Evolutionary conservation across 139 green algal species (phyloP), one percentile per base, ranked within the genome.

Genomic region (Coccomyxa sp.): DNA sequence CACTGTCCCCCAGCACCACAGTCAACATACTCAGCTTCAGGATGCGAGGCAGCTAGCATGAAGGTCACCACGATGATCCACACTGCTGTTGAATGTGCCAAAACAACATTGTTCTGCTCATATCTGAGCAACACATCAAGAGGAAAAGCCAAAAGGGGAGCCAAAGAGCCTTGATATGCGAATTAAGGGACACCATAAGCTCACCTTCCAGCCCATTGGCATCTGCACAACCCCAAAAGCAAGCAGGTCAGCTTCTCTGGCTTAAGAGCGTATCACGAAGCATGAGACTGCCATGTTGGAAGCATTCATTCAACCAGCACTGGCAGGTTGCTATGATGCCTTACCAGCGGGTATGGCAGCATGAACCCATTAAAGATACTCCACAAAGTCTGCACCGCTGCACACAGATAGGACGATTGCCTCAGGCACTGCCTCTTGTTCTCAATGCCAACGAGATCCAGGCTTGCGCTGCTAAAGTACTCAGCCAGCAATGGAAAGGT

Each of bases 291-390:
- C 18, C 7, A 71, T 28, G 63, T 1, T 71, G 63, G 21, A 71
- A 71, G 63, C 63, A 71, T 21, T 25, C 4, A 71, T 71, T 71
- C 10, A 71, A 28, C 18, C 1, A 9, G 7, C 63, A 71, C 18
- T 71, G 18, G 63, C 18, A 28, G 18, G 10, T 71, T 21, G 63
- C 18, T 71, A 25, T 9, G 63, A 21, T 4, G 63, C 1, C 63
- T 21, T 71, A 71, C 63, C 63, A 71, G 18, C 1, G 91, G 85
- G 86, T 95, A 96, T 23, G 92, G 89, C 45, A 94, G 91, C 79
- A 94, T 83, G 81, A 96, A 96, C 51, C 93, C 93, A 57, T 93
- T 94, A 83, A 93, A 95, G 10, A 96, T 85, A 79, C 92, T 88
- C 80, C 88, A 91, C 17, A 88, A 68, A 38, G 88, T 82, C 23